Conservation (phyloP, 768 basidiomycete species). For the Obba rivulosa region DNA sequence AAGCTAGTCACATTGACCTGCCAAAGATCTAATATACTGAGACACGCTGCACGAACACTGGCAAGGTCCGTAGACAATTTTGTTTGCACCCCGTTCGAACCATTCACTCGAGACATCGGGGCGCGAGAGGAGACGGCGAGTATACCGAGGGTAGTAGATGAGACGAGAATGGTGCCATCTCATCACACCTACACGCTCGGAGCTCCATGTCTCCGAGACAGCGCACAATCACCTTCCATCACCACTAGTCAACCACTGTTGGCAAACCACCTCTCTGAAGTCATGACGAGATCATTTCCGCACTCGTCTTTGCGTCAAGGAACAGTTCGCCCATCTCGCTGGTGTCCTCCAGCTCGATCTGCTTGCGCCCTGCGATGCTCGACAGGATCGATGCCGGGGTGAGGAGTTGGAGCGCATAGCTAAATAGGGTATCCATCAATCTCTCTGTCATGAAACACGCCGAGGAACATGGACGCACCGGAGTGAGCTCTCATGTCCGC, state of each 20-base stretch:
- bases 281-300: constrained; percentile 12
- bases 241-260: too few relatives aligned
- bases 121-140: too few relatives aligned
- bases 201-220: too few relatives aligned
- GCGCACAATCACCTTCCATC: too few relatives aligned
- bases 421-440: constrained; percentile 19
- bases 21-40: constrained; percentile 8
- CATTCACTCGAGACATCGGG: too few relatives aligned
- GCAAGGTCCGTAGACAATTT: constrained; percentile 5
- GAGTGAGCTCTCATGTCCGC: constrained; percentile 79
- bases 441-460: constrained; percentile 2
- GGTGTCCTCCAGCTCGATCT: constrained; percentile 86
- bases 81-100: neutral
- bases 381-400: constrained; percentile 90
- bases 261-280: too few relatives aligned
- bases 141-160: too few relatives aligned
- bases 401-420: constrained; percentile 88
- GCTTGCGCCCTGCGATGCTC: constrained; percentile 64
- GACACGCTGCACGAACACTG: neutral
- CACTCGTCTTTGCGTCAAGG: constrained; percentile 82
- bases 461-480: constrained; percentile 40
- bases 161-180: too few relatives aligned
- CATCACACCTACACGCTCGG: too few relatives aligned
- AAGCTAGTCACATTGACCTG: constrained; percentile 4
- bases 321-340: constrained; percentile 93